Percentiles rank a stretch among this genome's conserved stretches.
These are phyloP conservation scores for Aspergillus quadricinctus DNA, from an alignment of 2,329 filamentous ascomycete genomes.

Conservation along the genomic window DNA sequence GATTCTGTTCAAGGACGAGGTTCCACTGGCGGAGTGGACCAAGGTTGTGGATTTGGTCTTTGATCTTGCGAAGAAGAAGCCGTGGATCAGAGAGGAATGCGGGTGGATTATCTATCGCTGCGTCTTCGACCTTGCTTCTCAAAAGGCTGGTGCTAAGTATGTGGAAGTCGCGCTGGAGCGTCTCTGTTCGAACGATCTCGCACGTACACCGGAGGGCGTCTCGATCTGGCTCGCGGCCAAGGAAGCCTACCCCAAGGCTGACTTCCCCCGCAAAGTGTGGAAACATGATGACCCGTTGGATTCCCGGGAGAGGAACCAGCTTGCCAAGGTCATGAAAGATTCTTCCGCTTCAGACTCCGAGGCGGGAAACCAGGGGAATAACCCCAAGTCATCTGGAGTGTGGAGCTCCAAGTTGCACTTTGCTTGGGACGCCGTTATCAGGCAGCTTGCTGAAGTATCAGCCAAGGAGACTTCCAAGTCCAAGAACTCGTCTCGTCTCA, in stretches of 20 bases:
- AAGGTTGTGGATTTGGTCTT: constrained; percentile 69
- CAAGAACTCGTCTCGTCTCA: constrained; percentile 35
- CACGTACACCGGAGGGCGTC: constrained; percentile 80
- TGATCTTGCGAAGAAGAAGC: constrained; percentile 71
- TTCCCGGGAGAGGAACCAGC: constrained; percentile 60
- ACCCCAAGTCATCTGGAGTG: constrained; percentile 54
- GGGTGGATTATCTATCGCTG: constrained; percentile 76
- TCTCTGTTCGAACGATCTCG: constrained; percentile 61
- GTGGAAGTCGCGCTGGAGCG: constrained; percentile 60
- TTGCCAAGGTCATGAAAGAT: constrained; percentile 78
- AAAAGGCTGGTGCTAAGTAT: constrained; percentile 42
- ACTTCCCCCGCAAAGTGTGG: constrained; percentile 69
- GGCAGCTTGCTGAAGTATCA: constrained; percentile 31
- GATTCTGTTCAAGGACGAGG: constrained; percentile 59
- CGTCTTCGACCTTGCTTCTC: constrained; percentile 51
- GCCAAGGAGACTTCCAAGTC: constrained; percentile 27
- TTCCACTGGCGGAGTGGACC: constrained; percentile 48
- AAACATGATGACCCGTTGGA: constrained; percentile 66
- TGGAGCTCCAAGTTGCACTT: constrained; percentile 81
- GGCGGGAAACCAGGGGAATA: constrained; percentile 25
- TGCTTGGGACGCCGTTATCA: constrained; percentile 78
- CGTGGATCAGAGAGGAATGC: constrained; percentile 85
- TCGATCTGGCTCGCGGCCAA: constrained; percentile 77
- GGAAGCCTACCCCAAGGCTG: constrained; percentile 59
- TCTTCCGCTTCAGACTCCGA: constrained; percentile 31